Evolutionary conservation across 2,329 filamentous ascomycete genomes (phyloP).

Genomic region (Alternaria alternata): DNA sequence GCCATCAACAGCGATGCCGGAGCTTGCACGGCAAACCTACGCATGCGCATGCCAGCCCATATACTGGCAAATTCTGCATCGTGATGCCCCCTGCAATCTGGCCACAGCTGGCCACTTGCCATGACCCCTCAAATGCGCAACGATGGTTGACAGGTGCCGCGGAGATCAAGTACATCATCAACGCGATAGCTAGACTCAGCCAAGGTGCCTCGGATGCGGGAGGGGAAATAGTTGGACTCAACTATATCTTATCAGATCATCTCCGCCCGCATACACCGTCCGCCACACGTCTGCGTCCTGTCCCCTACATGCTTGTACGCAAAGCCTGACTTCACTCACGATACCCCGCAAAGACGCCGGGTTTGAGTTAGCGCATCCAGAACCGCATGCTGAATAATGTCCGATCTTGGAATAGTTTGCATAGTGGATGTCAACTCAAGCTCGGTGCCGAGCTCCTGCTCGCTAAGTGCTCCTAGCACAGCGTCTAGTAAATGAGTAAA

Average conservation of each 20-base stretch:
- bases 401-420: conserved; percentile 1
- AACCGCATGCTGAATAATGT: conserved; percentile 11
- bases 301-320: neutral
- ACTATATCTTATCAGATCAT: conserved; percentile 42
- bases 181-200: conserved; percentile 25
- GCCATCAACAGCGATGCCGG: conserved; percentile 28
- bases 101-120: neutral
- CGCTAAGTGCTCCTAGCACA: neutral
- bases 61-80: neutral
- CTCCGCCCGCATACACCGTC: conserved; percentile 23
- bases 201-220: conserved; percentile 16
- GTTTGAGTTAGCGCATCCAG: conserved; percentile 6
- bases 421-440: neutral
- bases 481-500: neutral
- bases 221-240: conserved; percentile 25
- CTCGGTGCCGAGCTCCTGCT: neutral
- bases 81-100: neutral
- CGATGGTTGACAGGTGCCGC: conserved; percentile 5
- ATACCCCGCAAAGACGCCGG: conserved; percentile 4
- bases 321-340: conserved; percentile 8
- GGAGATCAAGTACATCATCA: conserved; percentile 22
- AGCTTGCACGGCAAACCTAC: conserved; percentile 9
- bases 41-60: conserved; percentile 1
- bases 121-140: conserved; percentile 1
- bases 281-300: conserved; percentile 5